Evolutionary conservation across 1,139 yeast genomes (phyloP), one percentile per base, ranked within the genome.

Genomic region (Kluyveromyces sp.): DNA sequence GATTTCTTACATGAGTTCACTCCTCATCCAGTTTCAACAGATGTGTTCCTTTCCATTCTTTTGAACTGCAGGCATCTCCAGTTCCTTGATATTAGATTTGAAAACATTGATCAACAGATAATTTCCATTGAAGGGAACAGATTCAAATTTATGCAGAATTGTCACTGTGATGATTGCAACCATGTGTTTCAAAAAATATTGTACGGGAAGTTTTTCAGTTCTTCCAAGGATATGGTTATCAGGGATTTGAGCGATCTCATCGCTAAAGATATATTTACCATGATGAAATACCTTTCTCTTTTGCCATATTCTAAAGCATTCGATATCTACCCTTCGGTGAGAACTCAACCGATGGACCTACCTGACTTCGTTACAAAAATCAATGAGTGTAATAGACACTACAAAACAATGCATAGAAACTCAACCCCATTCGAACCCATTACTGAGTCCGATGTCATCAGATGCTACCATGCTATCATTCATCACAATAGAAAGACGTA

Each of bases 281-380:
- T 58, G 54, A 61, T 67, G 54, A 53, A 62, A 36, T 51, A 54
- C 30, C 53, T 65, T 11, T 62, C 63, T 19, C 41, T 68, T 19
- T 50, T 64, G 33, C 72, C 72, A 2, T 68, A 68, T 44, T 66
- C 71, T 0, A 67, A 67, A 44, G 70, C 71, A 1, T 65, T 68
- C 39, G 72, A 67, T 48, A 54, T 52, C 36, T 67, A 63, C 46
- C 72, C 72, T 25, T 60, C 69, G 36, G 70, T 68, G 2, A 57
- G 66, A 40, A 68, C 71, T 0, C 68, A 66, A 29, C 63, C 68
- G 12, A 67, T 64, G 60, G 58, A 59, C 45, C 47, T 66, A 39
- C 53, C 59, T 12, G 52, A 58, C 22, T 64, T 66, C 44, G 58
- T 67, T 12, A 45, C 48, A 1, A 53, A 56, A 35, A 64, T 63